A percentile compares a stretch with the other conserved stretches of the same genome.
These are phyloP conservation scores for Populus trichocarpa DNA, from an alignment of 441 rosid species.

Conservation along the genomic window DNA sequence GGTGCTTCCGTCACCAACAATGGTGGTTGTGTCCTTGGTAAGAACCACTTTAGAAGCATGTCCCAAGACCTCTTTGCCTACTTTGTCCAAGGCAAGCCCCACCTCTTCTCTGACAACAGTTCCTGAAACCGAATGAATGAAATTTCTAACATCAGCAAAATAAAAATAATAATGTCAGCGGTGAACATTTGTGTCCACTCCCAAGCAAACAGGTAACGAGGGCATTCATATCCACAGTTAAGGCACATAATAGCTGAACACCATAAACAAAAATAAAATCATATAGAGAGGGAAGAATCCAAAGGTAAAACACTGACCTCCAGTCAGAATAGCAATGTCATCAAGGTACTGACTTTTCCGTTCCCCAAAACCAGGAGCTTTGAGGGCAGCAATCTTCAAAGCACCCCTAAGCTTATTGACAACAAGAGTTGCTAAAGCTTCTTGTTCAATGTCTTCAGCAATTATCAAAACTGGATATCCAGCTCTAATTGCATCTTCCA, in stretches of 20 bases:
- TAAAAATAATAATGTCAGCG: neutral
- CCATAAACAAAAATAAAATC: neutral
- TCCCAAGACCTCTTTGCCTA: conserved; percentile 75
- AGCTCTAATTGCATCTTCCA: conserved; percentile 86
- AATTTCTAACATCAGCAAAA: neutral
- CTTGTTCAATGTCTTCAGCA: conserved; percentile 97
- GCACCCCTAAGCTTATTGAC: conserved; percentile 96
- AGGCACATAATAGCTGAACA: no score
- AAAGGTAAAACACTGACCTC: conserved; percentile 40
- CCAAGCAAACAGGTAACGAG: neutral
- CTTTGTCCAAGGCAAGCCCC: conserved; percentile 84
- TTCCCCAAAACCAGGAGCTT: conserved; percentile 98
- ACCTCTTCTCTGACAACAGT: conserved; percentile 53
- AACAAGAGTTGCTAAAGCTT: conserved; percentile 93
- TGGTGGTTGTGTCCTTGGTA: conserved; percentile 76
- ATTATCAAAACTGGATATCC: conserved; percentile 67
- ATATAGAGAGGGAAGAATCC: neutral
- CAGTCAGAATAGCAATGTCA: conserved; percentile 89
- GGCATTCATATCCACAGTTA: neutral
- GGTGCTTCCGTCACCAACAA: conserved; percentile 90
- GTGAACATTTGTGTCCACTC: neutral
- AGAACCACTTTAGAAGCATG: conserved; percentile 83
- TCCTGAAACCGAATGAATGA: conserved; percentile 33
- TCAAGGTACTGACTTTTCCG: conserved; percentile 96
- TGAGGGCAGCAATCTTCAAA: conserved; percentile 90